Base-by-base conservation (phyloP, 2,329 filamentous ascomycete genomes). In the Emmonsia crescens region DNA sequence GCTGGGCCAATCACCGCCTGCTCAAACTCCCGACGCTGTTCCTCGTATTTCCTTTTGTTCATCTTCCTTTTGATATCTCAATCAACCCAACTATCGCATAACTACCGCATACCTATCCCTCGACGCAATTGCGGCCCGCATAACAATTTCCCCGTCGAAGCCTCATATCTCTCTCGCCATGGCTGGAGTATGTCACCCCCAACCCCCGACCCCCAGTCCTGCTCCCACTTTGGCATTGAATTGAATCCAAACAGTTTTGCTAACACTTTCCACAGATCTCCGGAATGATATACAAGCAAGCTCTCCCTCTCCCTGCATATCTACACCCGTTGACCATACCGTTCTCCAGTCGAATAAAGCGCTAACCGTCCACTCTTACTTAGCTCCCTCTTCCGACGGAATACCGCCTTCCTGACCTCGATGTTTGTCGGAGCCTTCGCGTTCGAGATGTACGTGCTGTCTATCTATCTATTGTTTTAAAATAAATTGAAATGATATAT, bases 401-500 rank as follows among this genome's bases (percentile, higher is more conserved):
- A 99, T 83, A 88, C 83, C 71, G 82, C 88, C 75, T 96, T 96
- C 85, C 82, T 99, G 71, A 87, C 85, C 68, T 83, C 86, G 67
- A 89, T 99, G 74, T 99, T 99, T 76, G 84, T 81, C 69, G 83
- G 85, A 68, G 93, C 92, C 68, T 99, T 99, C 74, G 89, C 83
- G 66, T 91, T 96, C 75, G 91, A 97, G 82, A 83, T 99, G 94
- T 99, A 85, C 74, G 89, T 79, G 66, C 60, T 44, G 21, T 38
- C 44, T 29, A 14, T 27, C 24, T 27, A 29, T 33, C 38, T 21
- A 58, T 19, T 48, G 10, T 46, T 9, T 16, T 16, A 19, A 29
- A 9, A 59, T 38, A 33, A 16, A 31, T n/a, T 29, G 21, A 33
- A 0, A 8, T 38, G 33, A n/a, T 33, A 57, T 42, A 38, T 33